Evolutionary conservation across 2,329 filamentous ascomycete species (phyloP).

Genomic region (Ophiostoma perfectum): DNA sequence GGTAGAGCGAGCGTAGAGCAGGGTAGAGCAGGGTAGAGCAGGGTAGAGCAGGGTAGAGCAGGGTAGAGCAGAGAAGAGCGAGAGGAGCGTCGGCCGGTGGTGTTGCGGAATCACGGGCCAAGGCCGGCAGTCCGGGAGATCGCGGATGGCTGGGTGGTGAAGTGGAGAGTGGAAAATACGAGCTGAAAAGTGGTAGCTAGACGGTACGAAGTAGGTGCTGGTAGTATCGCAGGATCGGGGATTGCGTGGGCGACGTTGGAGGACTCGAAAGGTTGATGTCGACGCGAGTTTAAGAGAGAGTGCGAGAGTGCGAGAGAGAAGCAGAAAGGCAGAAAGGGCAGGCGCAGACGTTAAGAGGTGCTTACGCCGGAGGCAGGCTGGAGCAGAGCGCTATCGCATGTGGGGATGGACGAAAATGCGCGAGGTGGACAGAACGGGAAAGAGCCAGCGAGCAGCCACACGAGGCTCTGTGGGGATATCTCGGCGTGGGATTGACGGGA

Average conservation of each 20-base stretch:
- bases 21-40: too few species aligned
- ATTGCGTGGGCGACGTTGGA: too few species aligned
- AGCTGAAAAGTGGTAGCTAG: background rate
- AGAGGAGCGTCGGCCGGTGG: too few species aligned
- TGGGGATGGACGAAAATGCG: slow-evolving; percentile 14
- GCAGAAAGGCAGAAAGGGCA: background rate
- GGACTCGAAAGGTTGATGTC: too few species aligned
- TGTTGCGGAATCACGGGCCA: background rate
- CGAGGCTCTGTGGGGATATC: slow-evolving; percentile 17
- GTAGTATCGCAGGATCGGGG: too few species aligned
- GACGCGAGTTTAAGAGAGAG: background rate
- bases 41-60: too few species aligned
- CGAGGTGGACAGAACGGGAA: slow-evolving; percentile 3
- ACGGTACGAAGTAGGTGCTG: too few species aligned
- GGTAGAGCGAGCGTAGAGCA: background rate
- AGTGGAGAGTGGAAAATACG: background rate
- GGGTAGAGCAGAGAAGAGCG: background rate
- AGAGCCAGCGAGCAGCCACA: slow-evolving; percentile 2
- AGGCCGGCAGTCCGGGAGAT: slow-evolving; percentile 6
- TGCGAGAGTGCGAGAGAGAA: background rate
- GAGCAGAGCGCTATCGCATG: slow-evolving; percentile 3
- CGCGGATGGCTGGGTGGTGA: slow-evolving; percentile 11
- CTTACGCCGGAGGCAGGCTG: too few species aligned
- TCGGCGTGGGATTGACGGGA: slow-evolving; percentile 8
- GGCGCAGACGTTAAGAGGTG: too few species aligned